A percentile compares a stretch with the other conserved stretches of the same genome.
Conservation (phyloP, 2,329 filamentous ascomycete species). For the Sporothrix euskadiensis region DNA sequence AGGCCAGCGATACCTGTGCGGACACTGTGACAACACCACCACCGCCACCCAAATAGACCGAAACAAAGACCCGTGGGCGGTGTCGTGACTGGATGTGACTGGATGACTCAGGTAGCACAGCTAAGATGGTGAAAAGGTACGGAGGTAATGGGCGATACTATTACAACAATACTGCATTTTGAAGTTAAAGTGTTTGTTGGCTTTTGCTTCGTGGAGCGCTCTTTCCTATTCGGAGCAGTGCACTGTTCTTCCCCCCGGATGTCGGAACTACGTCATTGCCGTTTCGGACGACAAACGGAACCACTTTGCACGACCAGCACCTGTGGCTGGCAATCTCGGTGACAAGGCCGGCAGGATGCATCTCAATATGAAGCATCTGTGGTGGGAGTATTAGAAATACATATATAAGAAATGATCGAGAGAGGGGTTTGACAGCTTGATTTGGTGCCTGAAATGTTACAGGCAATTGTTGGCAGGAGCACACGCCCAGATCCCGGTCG, state of each 20-base stretch:
- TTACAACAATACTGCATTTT: background rate
- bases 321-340: background rate
- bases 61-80: background rate
- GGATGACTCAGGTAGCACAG: conserved; percentile 18
- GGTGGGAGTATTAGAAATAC: background rate
- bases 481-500: background rate
- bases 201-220: background rate
- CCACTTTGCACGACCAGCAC: background rate
- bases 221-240: background rate
- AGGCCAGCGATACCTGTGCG: background rate
- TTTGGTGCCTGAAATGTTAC: background rate
- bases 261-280: conserved; percentile 20
- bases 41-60: background rate
- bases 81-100: background rate
- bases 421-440: background rate
- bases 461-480: background rate
- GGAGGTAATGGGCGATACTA: too few relatives aligned
- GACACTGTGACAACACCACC: conserved; percentile 10
- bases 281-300: conserved; percentile 2
- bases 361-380: background rate
- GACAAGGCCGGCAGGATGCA: background rate
- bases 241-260: background rate
- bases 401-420: background rate
- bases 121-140: background rate
- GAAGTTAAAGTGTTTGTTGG: background rate